A percentile compares a stretch with the other conserved stretches of the same genome.
phyloP scores from a whole-genome alignment of 495 filamentous ascomycete genomes.

The Penicillium bovifimosum region DNA sequence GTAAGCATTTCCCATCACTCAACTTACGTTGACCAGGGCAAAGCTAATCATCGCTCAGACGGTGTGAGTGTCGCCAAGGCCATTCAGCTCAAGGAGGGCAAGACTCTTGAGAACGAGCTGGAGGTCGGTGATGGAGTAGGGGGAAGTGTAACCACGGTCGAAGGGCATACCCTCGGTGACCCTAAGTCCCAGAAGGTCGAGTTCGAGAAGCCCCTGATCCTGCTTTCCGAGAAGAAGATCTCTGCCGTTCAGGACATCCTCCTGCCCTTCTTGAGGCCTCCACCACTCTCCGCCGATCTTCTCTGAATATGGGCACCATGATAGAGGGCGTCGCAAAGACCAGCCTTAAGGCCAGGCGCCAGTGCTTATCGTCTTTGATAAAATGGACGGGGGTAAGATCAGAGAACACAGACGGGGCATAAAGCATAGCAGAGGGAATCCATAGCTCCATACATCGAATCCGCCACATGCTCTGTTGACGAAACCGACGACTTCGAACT shows the following conservation, averaged over 20 bases:
- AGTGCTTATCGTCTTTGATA: too few relatives aligned
- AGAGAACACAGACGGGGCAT: too few relatives aligned
- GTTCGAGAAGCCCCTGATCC: conserved; percentile 98
- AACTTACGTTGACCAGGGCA: neutral
- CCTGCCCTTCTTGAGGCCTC: conserved; percentile 93
- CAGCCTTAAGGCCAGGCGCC: too few relatives aligned
- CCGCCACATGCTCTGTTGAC: too few relatives aligned
- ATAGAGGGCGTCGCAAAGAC: too few relatives aligned
- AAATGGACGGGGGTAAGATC: too few relatives aligned
- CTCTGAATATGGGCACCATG: too few relatives aligned
- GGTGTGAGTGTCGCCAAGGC: conserved; percentile 93
- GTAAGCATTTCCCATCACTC: conserved; percentile 44
- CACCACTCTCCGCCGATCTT: conserved; percentile 89
- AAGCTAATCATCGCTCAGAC: conserved; percentile 42
- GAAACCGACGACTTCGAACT: too few relatives aligned
- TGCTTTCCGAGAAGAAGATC: conserved; percentile 99
- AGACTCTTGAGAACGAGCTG: conserved; percentile 98
- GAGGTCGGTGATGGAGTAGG: conserved; percentile 99
- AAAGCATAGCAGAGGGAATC: too few relatives aligned
- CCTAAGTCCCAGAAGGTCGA: conserved; percentile 97
- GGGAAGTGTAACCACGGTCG: conserved; percentile 95
- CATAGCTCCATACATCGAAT: too few relatives aligned
- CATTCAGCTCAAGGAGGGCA: conserved; percentile 92
- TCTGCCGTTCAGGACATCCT: conserved; percentile 97
- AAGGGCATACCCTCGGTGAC: conserved; percentile 99